Evolutionary conservation across 2,329 filamentous ascomycete genomes (phyloP).

Genomic region (Ramichloridium luteum): DNA sequence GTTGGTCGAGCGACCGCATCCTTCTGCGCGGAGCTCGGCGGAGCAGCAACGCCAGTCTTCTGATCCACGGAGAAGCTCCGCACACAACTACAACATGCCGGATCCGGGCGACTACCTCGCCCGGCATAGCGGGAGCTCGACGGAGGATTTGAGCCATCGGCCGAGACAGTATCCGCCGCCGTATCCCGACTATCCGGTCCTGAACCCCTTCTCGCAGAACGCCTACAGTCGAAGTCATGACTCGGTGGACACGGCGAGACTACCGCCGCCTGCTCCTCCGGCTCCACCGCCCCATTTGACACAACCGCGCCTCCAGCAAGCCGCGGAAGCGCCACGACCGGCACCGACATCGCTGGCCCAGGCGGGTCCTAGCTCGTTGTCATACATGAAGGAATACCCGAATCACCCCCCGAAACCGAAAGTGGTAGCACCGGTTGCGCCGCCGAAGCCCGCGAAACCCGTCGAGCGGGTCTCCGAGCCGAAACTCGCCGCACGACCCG

Average conservation of each 20-base stretch:
- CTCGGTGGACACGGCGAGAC: constrained; percentile 12
- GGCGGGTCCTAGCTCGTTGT: constrained; percentile 16
- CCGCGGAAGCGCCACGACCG: constrained; percentile 6
- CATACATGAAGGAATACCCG: constrained; percentile 41
- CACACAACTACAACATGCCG: too few relatives aligned
- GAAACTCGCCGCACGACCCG: constrained; percentile 10
- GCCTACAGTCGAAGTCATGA: constrained; percentile 19
- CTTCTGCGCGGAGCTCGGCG: neutral
- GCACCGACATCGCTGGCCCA: constrained; percentile 10
- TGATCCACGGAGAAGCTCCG: neutral
- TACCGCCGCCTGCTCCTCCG: constrained; percentile 17
- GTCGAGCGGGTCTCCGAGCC: constrained; percentile 14
- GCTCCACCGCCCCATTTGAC: constrained; percentile 7
- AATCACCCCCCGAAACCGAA: constrained; percentile 21
- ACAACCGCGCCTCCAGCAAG: constrained; percentile 2
- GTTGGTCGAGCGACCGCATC: constrained; percentile 17
- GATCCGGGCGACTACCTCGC: constrained; percentile 20
- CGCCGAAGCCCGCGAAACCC: constrained; percentile 15
- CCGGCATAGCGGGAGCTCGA: constrained; percentile 10
- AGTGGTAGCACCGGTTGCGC: constrained; percentile 10
- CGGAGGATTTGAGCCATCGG: constrained; percentile 10
- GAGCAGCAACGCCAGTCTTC: neutral
- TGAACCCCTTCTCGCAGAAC: constrained; percentile 15
- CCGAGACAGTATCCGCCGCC: constrained; percentile 14
- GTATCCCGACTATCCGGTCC: constrained; percentile 22